Percentiles rank a stretch among this genome's conserved stretches.
These are phyloP conservation scores for Nematodospora anomalae DNA, from an alignment of 1,139 yeast species.

Conservation along the genomic window DNA sequence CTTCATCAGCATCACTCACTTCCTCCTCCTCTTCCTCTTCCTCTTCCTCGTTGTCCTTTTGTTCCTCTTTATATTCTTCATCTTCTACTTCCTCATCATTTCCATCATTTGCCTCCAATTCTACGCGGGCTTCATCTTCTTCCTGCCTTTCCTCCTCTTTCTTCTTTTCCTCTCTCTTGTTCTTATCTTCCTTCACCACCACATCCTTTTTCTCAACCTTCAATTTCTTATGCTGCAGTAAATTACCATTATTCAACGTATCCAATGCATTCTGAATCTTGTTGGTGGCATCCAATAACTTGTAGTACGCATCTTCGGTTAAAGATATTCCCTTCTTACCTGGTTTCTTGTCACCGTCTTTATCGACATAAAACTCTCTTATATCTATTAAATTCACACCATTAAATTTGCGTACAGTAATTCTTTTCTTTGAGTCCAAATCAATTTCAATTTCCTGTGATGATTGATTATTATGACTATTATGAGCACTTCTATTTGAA, in stretches of 20 bases:
- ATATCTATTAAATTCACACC: constrained; percentile 69
- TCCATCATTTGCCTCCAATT: too few species aligned
- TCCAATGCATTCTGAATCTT: constrained; percentile 62
- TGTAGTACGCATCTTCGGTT: constrained; percentile 68
- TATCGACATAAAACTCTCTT: constrained; percentile 73
- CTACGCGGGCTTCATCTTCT: too few species aligned
- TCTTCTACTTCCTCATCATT: constrained; percentile 6
- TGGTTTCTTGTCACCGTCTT: constrained; percentile 61
- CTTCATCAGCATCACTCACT: constrained; percentile 16
- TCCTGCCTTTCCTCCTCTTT: background rate
- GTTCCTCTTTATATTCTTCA: constrained; percentile 12
- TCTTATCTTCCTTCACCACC: constrained; percentile 11
- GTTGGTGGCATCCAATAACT: constrained; percentile 51
- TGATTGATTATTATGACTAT: background rate
- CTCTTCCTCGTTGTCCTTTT: constrained; percentile 13
- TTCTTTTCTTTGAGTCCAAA: constrained; percentile 65
- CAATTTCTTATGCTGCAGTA: constrained; percentile 11
- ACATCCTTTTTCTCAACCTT: constrained; percentile 9
- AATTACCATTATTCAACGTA: constrained; percentile 34
- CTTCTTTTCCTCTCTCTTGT: constrained; percentile 3
- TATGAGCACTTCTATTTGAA: background rate
- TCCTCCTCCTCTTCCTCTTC: constrained; percentile 13
- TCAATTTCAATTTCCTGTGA: constrained; percentile 23
- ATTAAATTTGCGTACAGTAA: constrained; percentile 70
- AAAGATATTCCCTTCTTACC: constrained; percentile 85